Conservation (phyloP, 306 rosid species). For the Pueraria montana region DNA sequence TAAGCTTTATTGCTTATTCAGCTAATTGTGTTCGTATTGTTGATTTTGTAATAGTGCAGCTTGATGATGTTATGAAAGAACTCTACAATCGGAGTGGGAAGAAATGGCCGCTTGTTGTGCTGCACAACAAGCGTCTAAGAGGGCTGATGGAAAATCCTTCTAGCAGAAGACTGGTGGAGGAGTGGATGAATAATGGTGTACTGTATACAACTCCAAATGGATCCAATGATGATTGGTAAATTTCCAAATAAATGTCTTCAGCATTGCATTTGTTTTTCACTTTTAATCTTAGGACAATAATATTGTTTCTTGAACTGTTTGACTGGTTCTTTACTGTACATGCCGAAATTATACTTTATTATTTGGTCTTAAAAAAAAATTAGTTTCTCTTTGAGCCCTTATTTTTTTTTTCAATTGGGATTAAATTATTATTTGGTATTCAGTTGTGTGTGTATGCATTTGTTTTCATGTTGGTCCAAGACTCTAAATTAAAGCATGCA, state of each 20-base stretch:
- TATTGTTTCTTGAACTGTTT: conserved; percentile 34
- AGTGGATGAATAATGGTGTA: conserved; percentile 78
- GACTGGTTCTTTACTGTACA: conserved; percentile 18
- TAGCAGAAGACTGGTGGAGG: conserved; percentile 68
- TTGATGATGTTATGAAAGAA: conserved; percentile 84
- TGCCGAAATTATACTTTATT: background rate
- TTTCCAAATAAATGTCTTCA: conserved; percentile 25
- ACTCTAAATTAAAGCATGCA: background rate
- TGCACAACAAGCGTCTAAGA: conserved; percentile 77
- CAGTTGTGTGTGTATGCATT: background rate
- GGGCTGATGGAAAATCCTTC: conserved; percentile 76
- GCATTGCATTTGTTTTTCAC: background rate
- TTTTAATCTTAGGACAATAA: conserved; percentile 15
- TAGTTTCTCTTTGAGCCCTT: background rate
- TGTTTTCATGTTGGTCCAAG: background rate
- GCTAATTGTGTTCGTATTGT: conserved; percentile 51
- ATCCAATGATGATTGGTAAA: conserved; percentile 96
- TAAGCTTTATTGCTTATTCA: conserved; percentile 20
- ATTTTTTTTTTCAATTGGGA: background rate
- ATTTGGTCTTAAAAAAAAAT: background rate
- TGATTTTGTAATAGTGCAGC: conserved; percentile 64
- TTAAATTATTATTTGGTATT: conserved; percentile 1
- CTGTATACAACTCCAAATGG: conserved; percentile 90
- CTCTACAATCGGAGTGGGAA: conserved; percentile 62
- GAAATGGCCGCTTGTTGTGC: conserved; percentile 87